These are phyloP conservation scores for Harringtonia aguacate DNA, from an alignment of 2,329 filamentous ascomycete genomes.

Conservation along the genomic window DNA sequence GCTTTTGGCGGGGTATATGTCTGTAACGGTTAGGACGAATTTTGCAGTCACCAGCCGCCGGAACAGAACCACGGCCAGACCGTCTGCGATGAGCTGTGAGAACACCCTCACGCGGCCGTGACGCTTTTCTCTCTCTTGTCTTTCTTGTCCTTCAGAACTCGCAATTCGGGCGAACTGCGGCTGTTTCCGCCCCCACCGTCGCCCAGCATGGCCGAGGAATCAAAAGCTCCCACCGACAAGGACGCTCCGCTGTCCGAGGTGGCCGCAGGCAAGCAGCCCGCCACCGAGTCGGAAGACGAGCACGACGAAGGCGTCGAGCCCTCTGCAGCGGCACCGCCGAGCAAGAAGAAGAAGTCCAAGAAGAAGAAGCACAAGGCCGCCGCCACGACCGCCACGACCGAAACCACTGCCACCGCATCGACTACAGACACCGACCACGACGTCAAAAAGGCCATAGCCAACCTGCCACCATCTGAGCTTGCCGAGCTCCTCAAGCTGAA, in stretches of 20 bases:
- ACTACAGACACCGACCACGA: conserved; percentile 25
- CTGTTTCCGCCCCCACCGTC: background rate
- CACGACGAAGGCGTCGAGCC: conserved; percentile 23
- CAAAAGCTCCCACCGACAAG: background rate
- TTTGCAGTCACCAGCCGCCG: too few relatives aligned
- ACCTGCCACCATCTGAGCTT: conserved; percentile 45
- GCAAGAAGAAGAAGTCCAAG: conserved; percentile 59
- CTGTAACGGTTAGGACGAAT: too few relatives aligned
- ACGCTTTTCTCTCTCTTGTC: too few relatives aligned
- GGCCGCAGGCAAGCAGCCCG: conserved; percentile 33
- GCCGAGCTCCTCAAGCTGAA: conserved; percentile 61
- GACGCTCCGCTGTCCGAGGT: conserved; percentile 15
- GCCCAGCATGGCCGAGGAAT: conserved; percentile 2
- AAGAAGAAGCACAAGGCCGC: conserved; percentile 47
- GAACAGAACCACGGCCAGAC: too few relatives aligned
- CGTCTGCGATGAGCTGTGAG: too few relatives aligned
- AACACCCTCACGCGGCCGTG: too few relatives aligned
- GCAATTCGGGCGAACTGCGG: too few relatives aligned
- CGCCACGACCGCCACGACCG: conserved; percentile 20
- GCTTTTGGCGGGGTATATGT: too few relatives aligned
- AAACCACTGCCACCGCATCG: conserved; percentile 20
- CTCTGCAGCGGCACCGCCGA: conserved; percentile 17
- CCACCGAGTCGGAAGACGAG: conserved; percentile 36
- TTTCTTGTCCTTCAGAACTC: too few relatives aligned
- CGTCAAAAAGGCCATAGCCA: conserved; percentile 39